Evolutionary conservation across 1,284 basidiomycete species (phyloP).

Genomic region (Cryptococcus hybrid): DNA sequence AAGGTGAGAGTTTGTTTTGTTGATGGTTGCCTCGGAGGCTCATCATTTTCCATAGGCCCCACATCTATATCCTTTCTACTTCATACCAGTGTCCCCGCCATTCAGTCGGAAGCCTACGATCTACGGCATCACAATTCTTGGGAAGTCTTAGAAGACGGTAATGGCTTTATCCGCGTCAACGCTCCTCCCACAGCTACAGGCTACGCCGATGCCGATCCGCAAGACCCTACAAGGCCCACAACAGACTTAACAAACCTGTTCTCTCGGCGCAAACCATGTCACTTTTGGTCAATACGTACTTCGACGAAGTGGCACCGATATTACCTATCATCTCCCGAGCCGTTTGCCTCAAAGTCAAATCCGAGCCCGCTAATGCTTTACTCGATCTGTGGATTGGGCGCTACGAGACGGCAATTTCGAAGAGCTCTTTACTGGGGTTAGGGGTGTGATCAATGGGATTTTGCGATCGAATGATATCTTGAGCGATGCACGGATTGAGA

Average conservation of each 20-base stretch:
- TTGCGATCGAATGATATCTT: constrained; percentile 88
- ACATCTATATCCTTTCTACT: constrained; percentile 82
- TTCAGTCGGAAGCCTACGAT: constrained; percentile 83
- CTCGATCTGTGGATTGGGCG: constrained; percentile 87
- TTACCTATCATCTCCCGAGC: constrained; percentile 81
- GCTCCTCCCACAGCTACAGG: constrained; percentile 52
- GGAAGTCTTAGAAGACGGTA: constrained; percentile 72
- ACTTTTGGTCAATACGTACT: constrained; percentile 85
- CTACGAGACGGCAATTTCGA: constrained; percentile 79
- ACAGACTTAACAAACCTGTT: constrained; percentile 52
- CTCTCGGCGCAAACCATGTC: constrained; percentile 69
- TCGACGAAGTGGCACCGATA: constrained; percentile 76
- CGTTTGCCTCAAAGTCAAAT: constrained; percentile 63
- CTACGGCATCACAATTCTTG: constrained; percentile 77
- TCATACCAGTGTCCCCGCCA: constrained; percentile 80
- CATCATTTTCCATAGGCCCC: constrained; percentile 58
- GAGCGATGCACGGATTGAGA: constrained; percentile 77
- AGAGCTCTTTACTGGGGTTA: constrained; percentile 76
- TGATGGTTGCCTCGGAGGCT: background rate
- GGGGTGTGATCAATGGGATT: constrained; percentile 77
- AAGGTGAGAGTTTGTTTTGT: constrained; percentile 4
- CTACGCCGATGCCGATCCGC: constrained; percentile 25
- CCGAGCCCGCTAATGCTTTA: constrained; percentile 69
- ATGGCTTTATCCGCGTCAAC: constrained; percentile 83
- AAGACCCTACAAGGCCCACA: constrained; percentile 25